Conservation (phyloP, 305 asterid species). For the Fraxinus latifolia region DNA sequence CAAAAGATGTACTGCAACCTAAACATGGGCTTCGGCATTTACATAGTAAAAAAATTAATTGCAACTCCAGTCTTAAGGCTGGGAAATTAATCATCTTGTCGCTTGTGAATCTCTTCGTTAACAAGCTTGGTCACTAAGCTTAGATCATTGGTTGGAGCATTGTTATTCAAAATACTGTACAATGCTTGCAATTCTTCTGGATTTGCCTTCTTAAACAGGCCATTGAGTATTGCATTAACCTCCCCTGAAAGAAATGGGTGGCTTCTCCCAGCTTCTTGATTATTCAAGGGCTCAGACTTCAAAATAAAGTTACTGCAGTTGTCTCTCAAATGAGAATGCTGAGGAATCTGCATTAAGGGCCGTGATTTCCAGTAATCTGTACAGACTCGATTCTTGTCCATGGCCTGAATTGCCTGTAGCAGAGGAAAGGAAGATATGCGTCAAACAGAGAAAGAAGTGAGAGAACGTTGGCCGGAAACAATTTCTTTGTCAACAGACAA, state of each 20-base stretch:
- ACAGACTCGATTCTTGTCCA: slow-evolving; percentile 64
- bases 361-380: slow-evolving; percentile 77
- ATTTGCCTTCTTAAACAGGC: slow-evolving; percentile 70
- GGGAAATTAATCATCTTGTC: slow-evolving; percentile 28
- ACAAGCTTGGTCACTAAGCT: slow-evolving; percentile 45
- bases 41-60: slow-evolving; percentile 10
- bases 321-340: slow-evolving; percentile 31
- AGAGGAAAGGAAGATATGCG: slow-evolving; percentile 6
- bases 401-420: slow-evolving; percentile 67
- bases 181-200: slow-evolving; percentile 52
- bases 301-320: slow-evolving; percentile 22
- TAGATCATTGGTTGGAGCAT: slow-evolving; percentile 36
- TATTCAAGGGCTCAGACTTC: slow-evolving; percentile 37
- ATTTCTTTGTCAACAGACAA: not conserved
- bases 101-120: slow-evolving; percentile 44
- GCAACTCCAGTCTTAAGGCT: not conserved
- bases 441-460: not conserved
- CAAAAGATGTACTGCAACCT: slow-evolving; percentile 17
- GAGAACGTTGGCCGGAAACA: not conserved
- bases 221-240: slow-evolving; percentile 36
- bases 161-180: slow-evolving; percentile 35
- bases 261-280: slow-evolving; percentile 28
- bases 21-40: slow-evolving; percentile 25
- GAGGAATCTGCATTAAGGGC: slow-evolving; percentile 59
- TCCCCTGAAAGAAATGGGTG: slow-evolving; percentile 15